Conservation (phyloP, 148 eudicot genomes). For the Pharnaceum exiguum region DNA sequence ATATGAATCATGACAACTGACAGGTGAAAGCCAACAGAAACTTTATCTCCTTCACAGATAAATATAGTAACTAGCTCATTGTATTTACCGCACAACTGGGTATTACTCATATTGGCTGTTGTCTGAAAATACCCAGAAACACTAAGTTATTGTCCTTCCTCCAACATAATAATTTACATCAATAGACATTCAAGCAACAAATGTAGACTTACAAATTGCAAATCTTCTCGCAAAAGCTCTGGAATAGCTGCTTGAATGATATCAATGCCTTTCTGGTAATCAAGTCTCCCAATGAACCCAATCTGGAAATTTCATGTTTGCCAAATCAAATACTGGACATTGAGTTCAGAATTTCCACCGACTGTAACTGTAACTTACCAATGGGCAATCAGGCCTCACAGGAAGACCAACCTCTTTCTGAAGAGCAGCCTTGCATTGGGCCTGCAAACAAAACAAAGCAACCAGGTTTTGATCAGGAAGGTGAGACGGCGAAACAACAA, state of each 20-base stretch:
- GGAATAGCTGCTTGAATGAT: conserved; percentile 68
- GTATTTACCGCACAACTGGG: too few relatives aligned
- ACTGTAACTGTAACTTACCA: conserved; percentile 45
- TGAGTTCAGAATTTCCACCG: neutral
- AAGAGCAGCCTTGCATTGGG: conserved; percentile 63
- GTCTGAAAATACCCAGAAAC: too few relatives aligned
- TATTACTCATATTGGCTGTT: too few relatives aligned
- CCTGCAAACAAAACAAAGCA: conserved; percentile 33
- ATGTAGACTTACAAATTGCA: conserved; percentile 79
- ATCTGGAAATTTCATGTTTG: conserved; percentile 32
- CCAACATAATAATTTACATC: too few relatives aligned
- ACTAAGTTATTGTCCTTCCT: too few relatives aligned
- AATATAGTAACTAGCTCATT: too few relatives aligned
- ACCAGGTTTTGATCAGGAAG: neutral
- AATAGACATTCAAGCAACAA: neutral
- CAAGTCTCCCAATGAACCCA: conserved; percentile 95
- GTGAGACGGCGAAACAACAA: neutral
- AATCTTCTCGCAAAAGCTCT: conserved; percentile 72
- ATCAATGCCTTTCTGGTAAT: conserved; percentile 94
- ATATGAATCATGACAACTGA: too few relatives aligned
- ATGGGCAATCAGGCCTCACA: conserved; percentile 70
- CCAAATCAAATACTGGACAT: neutral
- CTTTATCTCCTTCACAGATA: too few relatives aligned
- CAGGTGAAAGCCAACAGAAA: too few relatives aligned
- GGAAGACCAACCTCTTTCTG: conserved; percentile 94